These are phyloP conservation scores for Rhizoctonia solani DNA, from an alignment of 1,284 basidiomycete genomes.

Conservation along the genomic window DNA sequence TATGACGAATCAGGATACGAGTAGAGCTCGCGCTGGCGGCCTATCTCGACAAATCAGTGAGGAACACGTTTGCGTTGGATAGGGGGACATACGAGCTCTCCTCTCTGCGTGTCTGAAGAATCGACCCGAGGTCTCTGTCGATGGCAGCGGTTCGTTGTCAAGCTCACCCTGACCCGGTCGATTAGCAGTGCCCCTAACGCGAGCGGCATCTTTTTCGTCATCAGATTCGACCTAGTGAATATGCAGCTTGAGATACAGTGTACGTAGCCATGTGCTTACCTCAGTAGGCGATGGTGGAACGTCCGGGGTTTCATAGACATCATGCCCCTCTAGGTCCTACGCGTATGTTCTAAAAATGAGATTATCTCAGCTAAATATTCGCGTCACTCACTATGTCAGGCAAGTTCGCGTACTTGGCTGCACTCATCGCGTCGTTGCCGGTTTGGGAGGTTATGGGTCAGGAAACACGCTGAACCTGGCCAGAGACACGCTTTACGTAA, in stretches of 20 bases:
- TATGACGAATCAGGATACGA: slow-evolving; percentile 37
- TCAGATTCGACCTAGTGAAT: slow-evolving; percentile 34
- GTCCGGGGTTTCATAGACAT: slow-evolving; percentile 92
- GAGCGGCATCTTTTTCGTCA: slow-evolving; percentile 23
- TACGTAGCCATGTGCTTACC: slow-evolving; percentile 45
- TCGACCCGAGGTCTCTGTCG: slow-evolving; percentile 32
- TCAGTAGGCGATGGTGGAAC: slow-evolving; percentile 56
- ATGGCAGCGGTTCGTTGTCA: slow-evolving; percentile 35
- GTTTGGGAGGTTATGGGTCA: background rate
- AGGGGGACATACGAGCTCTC: slow-evolving; percentile 32
- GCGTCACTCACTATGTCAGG: slow-evolving; percentile 81
- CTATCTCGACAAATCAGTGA: slow-evolving; percentile 2
- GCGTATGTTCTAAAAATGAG: background rate
- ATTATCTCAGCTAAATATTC: background rate
- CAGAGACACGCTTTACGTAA: background rate
- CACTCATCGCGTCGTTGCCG: slow-evolving; percentile 54
- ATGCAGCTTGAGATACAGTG: background rate
- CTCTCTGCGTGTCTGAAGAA: slow-evolving; percentile 38
- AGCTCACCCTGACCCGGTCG: slow-evolving; percentile 32
- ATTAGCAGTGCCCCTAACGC: background rate
- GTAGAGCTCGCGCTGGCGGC: slow-evolving; percentile 18
- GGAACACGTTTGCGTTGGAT: background rate
- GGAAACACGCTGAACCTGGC: background rate
- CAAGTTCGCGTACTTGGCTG: slow-evolving; percentile 81
- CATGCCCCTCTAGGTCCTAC: slow-evolving; percentile 80